A percentile compares a stretch with the other conserved stretches of the same genome.
Conservation (phyloP, 1,284 basidiomycete genomes). For the Ceratobasidium sp. region DNA sequence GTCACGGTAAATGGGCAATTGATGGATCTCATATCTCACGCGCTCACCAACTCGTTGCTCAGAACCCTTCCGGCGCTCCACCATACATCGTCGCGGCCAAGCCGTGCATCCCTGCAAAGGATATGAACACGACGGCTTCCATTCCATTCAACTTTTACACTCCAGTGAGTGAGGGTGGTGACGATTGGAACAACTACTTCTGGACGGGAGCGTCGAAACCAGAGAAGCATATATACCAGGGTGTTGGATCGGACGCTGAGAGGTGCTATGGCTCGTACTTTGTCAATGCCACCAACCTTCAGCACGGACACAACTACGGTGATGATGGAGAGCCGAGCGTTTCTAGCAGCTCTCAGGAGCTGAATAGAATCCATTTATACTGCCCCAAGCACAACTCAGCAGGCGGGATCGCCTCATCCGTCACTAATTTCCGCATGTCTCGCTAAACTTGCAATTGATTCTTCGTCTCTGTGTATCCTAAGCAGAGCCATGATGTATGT, state of each 20-base stretch:
- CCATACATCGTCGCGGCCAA: background rate
- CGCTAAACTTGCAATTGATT: no score
- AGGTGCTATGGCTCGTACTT: no score
- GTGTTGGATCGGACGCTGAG: no score
- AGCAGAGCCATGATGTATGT: no score
- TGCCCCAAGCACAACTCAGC: no score
- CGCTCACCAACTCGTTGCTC: background rate
- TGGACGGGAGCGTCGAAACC: background rate
- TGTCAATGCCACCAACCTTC: no score
- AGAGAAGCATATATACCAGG: background rate
- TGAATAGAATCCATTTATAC: constrained; percentile 7
- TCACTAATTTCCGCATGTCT: no score
- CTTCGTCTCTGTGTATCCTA: no score
- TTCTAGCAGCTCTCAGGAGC: background rate
- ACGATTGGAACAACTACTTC: constrained; percentile 25
- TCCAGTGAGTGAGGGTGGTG: background rate
- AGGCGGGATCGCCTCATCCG: no score
- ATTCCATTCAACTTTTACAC: constrained; percentile 13
- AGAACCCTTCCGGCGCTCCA: constrained; percentile 1
- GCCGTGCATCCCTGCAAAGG: constrained; percentile 4
- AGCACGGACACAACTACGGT: constrained; percentile 12
- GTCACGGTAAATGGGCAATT: background rate
- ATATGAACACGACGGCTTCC: background rate
- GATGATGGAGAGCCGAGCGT: background rate
- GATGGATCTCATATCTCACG: background rate